Base-by-base conservation (phyloP, 2,329 filamentous ascomycete species). In the Arthrobotrys sphaeroides region DNA sequence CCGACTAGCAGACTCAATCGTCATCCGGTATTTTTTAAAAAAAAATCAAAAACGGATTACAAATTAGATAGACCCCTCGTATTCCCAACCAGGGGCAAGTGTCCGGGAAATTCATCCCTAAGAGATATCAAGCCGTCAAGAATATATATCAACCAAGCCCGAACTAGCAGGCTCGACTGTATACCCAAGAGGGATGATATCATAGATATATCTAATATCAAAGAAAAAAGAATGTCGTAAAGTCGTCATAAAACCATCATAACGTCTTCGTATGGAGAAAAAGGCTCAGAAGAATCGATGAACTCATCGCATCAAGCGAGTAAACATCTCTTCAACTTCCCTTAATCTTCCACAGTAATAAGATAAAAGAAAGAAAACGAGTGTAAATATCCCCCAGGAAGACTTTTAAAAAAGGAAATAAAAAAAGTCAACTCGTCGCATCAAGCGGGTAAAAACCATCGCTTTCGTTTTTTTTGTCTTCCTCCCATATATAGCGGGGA, bases 391-490 rank as follows among this genome's bases (percentile, higher is more conserved):
- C n/a, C n/a, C n/a, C n/a, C n/a, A n/a, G 20, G 13, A 33, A 4
- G 5, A 28, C n/a, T n/a, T n/a, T n/a, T n/a, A 6, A 28, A 49
- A 16, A 28, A 49, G 13, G 0, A 9, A 20, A 28, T n/a, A 49
- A 51, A 51, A 20, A 49, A 49, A 42, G 49, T 45, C 47, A 60
- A 68, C 64, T 68, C 64, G 18, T 68, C 65, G 53, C 65, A 61
- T 47, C 53, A 40, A 47, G 65, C 65, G 65, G 66, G 55, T 69
- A 69, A 62, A 69, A 59, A 53, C 26, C 62, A n/a, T n/a, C n/a
- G n/a, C n/a, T n/a, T n/a, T n/a, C n/a, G n/a, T n/a, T n/a, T n/a
- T 28, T 36, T 36, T 61, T 43, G 13, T 16, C 22, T 18, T 26
- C 16, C 31, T 45, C 36, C 57, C 40, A 40, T 57, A 18, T 33